phyloP scores from a whole-genome alignment of 73 alveolate species.

The Tetrahymena elliotti region DNA sequence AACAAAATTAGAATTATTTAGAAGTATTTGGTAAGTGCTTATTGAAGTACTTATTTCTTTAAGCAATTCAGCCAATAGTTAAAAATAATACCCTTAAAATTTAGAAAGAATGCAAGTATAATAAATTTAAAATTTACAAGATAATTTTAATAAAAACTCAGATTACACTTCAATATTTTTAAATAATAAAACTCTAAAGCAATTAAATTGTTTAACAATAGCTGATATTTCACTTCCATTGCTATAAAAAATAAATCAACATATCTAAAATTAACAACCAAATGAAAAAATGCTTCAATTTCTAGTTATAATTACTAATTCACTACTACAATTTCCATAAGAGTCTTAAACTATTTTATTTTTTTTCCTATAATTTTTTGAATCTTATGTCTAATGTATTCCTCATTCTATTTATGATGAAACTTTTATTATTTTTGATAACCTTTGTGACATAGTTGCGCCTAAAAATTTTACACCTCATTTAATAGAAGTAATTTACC shows the following conservation, averaged over 20 bases:
- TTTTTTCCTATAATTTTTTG: slow-evolving; percentile 6
- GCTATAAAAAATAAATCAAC: background rate
- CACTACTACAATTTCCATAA: background rate
- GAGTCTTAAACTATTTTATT: background rate
- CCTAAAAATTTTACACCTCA: background rate
- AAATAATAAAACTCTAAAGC: background rate
- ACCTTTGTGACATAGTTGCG: background rate
- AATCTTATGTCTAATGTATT: slow-evolving; percentile 7
- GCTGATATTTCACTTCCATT: background rate
- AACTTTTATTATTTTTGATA: slow-evolving; percentile 32
- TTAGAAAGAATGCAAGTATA: background rate
- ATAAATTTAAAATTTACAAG: background rate
- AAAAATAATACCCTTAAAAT: background rate
- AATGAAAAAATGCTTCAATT: background rate
- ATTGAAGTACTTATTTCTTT: background rate
- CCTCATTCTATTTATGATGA: slow-evolving; percentile 42
- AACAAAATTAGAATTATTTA: background rate
- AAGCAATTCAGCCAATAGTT: background rate
- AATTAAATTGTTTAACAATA: background rate
- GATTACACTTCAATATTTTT: background rate
- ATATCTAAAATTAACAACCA: background rate
- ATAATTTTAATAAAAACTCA: no score
- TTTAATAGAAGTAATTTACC: background rate
- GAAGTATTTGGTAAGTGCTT: background rate
- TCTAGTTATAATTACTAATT: background rate